Evolutionary conservation across 768 basidiomycete species (phyloP), one percentile per base, ranked within the genome.

Genomic region (Lentinula lateritia): DNA sequence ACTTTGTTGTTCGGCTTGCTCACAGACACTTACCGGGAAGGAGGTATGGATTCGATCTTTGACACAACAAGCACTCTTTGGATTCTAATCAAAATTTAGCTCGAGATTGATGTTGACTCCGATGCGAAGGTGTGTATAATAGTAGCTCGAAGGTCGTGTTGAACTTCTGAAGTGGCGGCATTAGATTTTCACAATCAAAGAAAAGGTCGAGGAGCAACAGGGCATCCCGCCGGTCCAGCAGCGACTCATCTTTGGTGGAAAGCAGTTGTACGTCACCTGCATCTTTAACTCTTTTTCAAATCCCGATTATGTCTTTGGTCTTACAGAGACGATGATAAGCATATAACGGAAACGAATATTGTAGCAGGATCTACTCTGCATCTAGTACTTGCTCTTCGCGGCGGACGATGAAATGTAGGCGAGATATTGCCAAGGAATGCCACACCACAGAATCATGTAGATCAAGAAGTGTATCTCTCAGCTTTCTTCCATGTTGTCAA

Each of bases 221-320:
- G 96, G 96, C 65, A 96, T 98, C 45, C 96, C 96, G 23, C 96
- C 96, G 63, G 92, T 81, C 46, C 96, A 98, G 74, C 96, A 98
- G 74, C 86, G 96, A 61, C 75, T 98, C 69, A 98, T 98, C 72
- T 97, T 89, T 73, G 75, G 84, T 69, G 96, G 96, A 38, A 86
- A 95, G 70, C 95, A 97, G 72, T 88, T 98, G 96, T 98, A 74
- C 74, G 84, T 77, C 43, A 62, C 42, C 48, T 42, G 20, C 10
- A 39, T 48, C 10, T 55, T 48, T 63, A n/a, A 45, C 20, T 15
- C 39, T 60, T 38, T 62, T 34, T 28, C 35, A 34, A 23, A 3
- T 10, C 16, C 7, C 15, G 3, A 20, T 28, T 53, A 58, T 52
- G 42, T 55, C 57, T n/a, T 28, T 48, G 58, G 18, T 23, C 48